These are phyloP conservation scores for Nigrospora sphaerica DNA, from an alignment of 2,329 filamentous ascomycete genomes.

Conservation along the genomic window DNA sequence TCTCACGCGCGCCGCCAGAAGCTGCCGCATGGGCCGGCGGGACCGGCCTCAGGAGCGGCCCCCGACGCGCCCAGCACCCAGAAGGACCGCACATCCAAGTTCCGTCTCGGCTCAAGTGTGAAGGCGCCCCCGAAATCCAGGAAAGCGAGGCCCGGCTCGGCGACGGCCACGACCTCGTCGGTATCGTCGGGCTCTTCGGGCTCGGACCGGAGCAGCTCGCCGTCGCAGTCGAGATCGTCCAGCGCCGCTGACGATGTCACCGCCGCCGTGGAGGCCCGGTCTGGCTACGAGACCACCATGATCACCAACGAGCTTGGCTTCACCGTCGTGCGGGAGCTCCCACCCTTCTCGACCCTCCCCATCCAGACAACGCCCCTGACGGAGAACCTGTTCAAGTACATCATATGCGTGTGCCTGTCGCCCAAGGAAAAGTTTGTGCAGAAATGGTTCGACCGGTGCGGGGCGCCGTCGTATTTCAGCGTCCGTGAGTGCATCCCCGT, in stretches of 20 bases:
- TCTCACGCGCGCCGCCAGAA: slow-evolving; percentile 25
- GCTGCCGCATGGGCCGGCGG: slow-evolving; percentile 15
- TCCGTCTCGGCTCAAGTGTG: slow-evolving; percentile 15
- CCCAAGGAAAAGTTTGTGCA: slow-evolving; percentile 20
- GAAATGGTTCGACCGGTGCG: slow-evolving; percentile 22
- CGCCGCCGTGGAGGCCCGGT: not conserved
- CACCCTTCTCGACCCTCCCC: slow-evolving; percentile 20
- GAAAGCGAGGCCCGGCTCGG: not conserved
- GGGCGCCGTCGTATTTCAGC: slow-evolving; percentile 24
- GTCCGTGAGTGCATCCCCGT: slow-evolving; percentile 14
- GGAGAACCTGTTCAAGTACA: slow-evolving; percentile 22
- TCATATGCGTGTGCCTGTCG: slow-evolving; percentile 24
- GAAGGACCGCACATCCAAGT: slow-evolving; percentile 24
- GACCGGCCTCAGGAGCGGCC: slow-evolving; percentile 8
- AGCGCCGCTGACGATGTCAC: not conserved
- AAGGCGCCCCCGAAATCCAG: slow-evolving; percentile 4
- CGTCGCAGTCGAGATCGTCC: not conserved
- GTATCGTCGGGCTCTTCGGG: not conserved
- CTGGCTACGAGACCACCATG: slow-evolving; percentile 13
- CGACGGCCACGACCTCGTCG: not conserved
- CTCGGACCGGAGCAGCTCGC: not conserved
- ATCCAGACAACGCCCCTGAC: slow-evolving; percentile 25
- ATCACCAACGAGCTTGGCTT: slow-evolving; percentile 20
- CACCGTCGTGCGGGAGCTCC: slow-evolving; percentile 21
- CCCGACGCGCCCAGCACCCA: slow-evolving; percentile 18